Percentiles rank a stretch among this genome's conserved stretches.
phyloP scores from a whole-genome alignment of 352 stramenopile species.

The Globisporangium irregulare region DNA sequence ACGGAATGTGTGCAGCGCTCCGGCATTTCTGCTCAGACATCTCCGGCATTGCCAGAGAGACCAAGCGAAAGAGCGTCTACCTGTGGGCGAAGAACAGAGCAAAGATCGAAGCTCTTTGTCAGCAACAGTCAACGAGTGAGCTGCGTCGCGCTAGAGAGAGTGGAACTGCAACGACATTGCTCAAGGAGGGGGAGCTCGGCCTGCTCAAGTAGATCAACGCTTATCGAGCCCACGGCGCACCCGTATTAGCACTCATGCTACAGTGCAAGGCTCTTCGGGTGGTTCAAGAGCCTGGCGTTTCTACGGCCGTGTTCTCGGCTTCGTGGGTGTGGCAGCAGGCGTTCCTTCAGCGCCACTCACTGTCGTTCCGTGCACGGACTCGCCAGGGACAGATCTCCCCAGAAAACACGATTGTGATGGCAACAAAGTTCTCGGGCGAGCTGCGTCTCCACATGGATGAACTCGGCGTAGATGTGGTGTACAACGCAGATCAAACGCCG shows the following conservation, averaged over 20 bases:
- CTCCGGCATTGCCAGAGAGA: background rate
- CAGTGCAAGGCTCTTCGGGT: background rate
- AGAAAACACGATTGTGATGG: background rate
- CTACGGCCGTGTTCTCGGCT: background rate
- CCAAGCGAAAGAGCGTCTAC: constrained; percentile 16
- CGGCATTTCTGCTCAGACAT: constrained; percentile 1
- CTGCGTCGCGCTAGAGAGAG: background rate
- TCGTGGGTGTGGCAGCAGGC: constrained; percentile 4
- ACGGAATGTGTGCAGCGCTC: background rate
- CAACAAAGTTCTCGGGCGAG: background rate
- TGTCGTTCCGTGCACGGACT: constrained; percentile 1
- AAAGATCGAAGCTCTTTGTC: background rate
- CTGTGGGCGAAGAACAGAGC: constrained; percentile 4
- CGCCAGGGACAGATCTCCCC: background rate
- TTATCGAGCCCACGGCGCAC: background rate
- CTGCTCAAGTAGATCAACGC: background rate
- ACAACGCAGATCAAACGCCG: constrained; percentile 18
- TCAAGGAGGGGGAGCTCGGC: background rate
- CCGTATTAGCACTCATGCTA: background rate
- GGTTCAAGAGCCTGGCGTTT: background rate
- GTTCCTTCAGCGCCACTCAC: constrained; percentile 5
- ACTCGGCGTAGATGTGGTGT: constrained; percentile 9
- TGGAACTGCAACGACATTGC: background rate
- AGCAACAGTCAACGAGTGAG: background rate
- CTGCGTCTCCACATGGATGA: background rate